Percentiles rank a stretch among this genome's conserved stretches.
These are phyloP conservation scores for Pyrenochaeta sp. DNA, from an alignment of 2,329 filamentous ascomycete genomes.

Conservation along the genomic window DNA sequence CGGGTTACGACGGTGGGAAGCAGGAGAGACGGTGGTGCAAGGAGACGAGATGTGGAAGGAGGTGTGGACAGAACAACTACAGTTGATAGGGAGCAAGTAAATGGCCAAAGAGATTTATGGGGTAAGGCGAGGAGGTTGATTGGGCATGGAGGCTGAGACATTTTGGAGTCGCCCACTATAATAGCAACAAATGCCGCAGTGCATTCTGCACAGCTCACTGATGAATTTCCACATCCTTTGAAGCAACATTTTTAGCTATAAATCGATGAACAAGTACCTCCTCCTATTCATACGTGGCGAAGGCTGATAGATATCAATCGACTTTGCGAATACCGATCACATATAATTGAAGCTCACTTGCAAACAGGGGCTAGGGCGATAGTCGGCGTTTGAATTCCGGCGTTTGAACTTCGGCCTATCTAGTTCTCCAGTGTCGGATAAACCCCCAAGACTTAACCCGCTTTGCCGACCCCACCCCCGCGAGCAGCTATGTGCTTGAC, in stretches of 20 bases:
- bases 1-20: conserved; percentile 34
- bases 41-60: not conserved
- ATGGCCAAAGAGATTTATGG: not conserved
- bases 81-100: not conserved
- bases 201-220: not conserved
- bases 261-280: no score
- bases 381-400: no score
- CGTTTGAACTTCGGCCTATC: not conserved
- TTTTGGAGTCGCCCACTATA: not conserved
- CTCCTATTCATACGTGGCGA: no score
- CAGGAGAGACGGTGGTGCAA: conserved; percentile 4
- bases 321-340: no score
- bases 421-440: not conserved
- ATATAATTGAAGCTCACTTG: no score
- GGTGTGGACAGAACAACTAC: not conserved
- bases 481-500: not conserved
- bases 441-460: not conserved
- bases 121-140: not conserved
- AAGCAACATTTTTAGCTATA: no score
- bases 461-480: not conserved
- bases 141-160: not conserved
- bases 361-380: no score
- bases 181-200: not conserved
- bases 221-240: no score
- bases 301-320: no score